A percentile compares a stretch with the other conserved stretches of the same genome.
Conservation (phyloP, 257 asterid genomes). For the Solanum clarkiae region DNA sequence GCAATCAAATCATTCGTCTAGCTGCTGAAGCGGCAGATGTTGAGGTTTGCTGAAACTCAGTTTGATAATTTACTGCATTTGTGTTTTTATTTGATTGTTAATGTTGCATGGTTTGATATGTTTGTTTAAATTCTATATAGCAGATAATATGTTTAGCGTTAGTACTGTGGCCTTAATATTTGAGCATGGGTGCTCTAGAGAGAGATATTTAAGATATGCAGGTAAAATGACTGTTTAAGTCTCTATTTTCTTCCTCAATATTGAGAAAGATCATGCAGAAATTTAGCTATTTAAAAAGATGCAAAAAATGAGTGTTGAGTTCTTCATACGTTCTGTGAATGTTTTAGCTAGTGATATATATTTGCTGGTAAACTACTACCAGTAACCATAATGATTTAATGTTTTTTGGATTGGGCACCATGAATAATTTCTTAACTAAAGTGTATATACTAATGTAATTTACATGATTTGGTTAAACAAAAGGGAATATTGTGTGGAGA, state of each 20-base stretch:
- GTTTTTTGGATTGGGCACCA: background rate
- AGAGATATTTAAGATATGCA: background rate
- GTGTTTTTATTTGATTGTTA: background rate
- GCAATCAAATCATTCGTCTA: conserved; percentile 71
- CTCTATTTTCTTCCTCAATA: background rate
- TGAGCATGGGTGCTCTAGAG: background rate
- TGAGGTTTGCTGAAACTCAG: conserved; percentile 39
- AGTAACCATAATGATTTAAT: background rate
- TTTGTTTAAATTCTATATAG: background rate
- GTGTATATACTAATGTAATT: background rate
- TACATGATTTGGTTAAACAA: background rate
- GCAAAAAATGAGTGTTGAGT: background rate
- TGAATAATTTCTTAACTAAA: background rate
- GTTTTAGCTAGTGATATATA: background rate
- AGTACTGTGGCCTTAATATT: background rate
- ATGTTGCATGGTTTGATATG: background rate
- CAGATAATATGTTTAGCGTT: background rate
- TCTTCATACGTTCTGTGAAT: background rate
- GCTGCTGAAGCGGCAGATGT: conserved; percentile 55
- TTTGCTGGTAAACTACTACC: background rate
- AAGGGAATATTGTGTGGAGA: background rate
- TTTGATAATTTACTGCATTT: background rate
- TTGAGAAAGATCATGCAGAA: background rate
- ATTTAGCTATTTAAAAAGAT: background rate
- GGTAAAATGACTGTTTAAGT: background rate